Conservation (phyloP, 2,329 filamentous ascomycete genomes). For the Colletotrichum truncatum region DNA sequence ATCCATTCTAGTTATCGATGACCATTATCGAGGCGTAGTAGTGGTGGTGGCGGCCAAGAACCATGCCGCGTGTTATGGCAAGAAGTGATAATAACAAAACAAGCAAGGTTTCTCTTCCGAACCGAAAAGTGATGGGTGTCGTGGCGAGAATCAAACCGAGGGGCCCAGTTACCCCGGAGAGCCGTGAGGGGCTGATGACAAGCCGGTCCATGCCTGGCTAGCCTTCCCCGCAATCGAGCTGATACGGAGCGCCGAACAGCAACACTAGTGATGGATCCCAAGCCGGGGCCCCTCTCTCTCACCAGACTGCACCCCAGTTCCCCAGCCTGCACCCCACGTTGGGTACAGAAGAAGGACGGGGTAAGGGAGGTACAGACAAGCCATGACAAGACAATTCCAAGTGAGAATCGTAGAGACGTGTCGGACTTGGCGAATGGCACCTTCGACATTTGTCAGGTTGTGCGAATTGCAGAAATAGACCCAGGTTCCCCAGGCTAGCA, state of each 20-base stretch:
- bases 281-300: conserved; percentile 12
- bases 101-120: background rate
- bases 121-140: background rate
- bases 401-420: background rate
- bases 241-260: background rate
- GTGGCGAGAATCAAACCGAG: conserved; percentile 11
- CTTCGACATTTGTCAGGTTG: background rate
- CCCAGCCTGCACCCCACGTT: background rate
- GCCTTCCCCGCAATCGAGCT: conserved; percentile 12
- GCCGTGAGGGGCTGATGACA: background rate
- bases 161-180: background rate
- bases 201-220: background rate
- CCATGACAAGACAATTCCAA: background rate
- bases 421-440: background rate
- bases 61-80: too few relatives aligned
- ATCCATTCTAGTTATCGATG: too few relatives aligned
- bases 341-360: background rate
- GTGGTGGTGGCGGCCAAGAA: too few relatives aligned
- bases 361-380: background rate
- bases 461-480: conserved; percentile 6
- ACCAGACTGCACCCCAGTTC: conserved; percentile 3
- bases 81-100: background rate
- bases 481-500: too few relatives aligned
- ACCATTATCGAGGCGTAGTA: too few relatives aligned
- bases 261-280: background rate